phyloP scores from a whole-genome alignment of 352 stramenopile genomes.

The Pythium phragmitis region DNA sequence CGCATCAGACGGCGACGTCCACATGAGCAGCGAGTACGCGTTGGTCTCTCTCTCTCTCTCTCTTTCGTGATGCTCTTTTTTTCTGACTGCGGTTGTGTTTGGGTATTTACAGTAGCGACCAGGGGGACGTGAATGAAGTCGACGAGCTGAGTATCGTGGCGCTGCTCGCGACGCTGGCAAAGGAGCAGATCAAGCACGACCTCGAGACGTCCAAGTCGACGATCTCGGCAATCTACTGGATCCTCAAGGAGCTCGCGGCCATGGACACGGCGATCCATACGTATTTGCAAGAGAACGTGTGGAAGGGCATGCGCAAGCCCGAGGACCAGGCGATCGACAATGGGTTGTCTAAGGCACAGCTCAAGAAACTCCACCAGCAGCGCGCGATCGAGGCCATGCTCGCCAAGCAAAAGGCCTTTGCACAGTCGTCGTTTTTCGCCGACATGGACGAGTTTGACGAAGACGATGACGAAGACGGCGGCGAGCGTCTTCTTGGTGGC shows the following conservation, averaged over 20 bases:
- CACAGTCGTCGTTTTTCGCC: slow-evolving; percentile 61
- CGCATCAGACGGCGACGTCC: slow-evolving; percentile 45
- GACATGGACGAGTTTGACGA: slow-evolving; percentile 69
- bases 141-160: slow-evolving; percentile 64
- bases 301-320: slow-evolving; percentile 63
- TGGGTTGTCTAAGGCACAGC: slow-evolving; percentile 63
- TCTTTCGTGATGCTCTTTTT: neutral
- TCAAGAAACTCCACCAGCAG: slow-evolving; percentile 81
- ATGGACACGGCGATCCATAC: slow-evolving; percentile 49
- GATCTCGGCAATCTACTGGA: slow-evolving; percentile 80
- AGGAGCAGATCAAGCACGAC: slow-evolving; percentile 73
- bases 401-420: slow-evolving; percentile 74
- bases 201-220: slow-evolving; percentile 80
- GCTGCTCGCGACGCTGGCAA: slow-evolving; percentile 54
- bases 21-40: slow-evolving; percentile 71
- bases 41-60: neutral
- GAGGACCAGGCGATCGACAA: slow-evolving; percentile 50
- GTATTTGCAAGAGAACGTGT: slow-evolving; percentile 62
- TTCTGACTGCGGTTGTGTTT: neutral
- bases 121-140: slow-evolving; percentile 51
- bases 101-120: slow-evolving; percentile 39
- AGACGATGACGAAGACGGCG: slow-evolving; percentile 48
- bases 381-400: slow-evolving; percentile 84
- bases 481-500: slow-evolving; percentile 15
- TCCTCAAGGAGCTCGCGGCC: slow-evolving; percentile 60